phyloP scores from a whole-genome alignment of 192 early-diverging fungal genomes.

The Chytriomyces sp. region DNA sequence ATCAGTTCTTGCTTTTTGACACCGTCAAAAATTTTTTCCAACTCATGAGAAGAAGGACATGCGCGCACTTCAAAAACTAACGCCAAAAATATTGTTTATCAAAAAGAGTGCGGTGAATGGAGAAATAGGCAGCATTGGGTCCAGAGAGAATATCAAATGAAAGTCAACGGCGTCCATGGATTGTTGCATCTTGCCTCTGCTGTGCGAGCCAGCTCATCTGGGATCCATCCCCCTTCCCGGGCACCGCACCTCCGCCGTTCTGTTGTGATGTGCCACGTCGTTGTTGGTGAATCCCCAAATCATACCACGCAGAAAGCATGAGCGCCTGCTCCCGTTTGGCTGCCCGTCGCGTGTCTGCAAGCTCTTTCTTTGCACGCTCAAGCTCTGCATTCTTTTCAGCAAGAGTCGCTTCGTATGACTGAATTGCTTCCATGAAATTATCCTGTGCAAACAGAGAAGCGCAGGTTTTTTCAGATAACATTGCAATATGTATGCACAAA shows the following conservation, averaged over 20 bases:
- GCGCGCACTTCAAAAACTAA: too few relatives aligned
- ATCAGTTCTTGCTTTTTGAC: not conserved
- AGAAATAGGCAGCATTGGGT: too few relatives aligned
- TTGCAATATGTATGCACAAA: not conserved
- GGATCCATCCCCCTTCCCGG: constrained; percentile 32
- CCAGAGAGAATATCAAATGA: too few relatives aligned
- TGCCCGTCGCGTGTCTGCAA: constrained; percentile 73
- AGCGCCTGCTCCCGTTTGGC: constrained; percentile 78
- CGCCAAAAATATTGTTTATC: too few relatives aligned
- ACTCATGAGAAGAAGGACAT: too few relatives aligned
- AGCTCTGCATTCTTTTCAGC: constrained; percentile 47
- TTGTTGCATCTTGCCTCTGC: constrained; percentile 56
- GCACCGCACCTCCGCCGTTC: constrained; percentile 27
- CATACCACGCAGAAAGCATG: constrained; percentile 84
- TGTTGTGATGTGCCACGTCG: constrained; percentile 49
- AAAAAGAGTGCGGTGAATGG: too few relatives aligned
- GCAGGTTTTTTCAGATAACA: not conserved
- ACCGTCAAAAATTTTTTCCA: constrained; percentile 12
- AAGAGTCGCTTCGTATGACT: constrained; percentile 40
- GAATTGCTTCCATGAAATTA: constrained; percentile 56
- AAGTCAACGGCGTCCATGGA: constrained; percentile 23
- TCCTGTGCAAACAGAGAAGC: constrained; percentile 10
- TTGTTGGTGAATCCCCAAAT: constrained; percentile 58
- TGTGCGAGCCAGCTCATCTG: constrained; percentile 75
- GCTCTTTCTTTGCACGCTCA: constrained; percentile 59